phyloP scores from a whole-genome alignment of 1,284 basidiomycete genomes.

The Jaminaea rosea region DNA sequence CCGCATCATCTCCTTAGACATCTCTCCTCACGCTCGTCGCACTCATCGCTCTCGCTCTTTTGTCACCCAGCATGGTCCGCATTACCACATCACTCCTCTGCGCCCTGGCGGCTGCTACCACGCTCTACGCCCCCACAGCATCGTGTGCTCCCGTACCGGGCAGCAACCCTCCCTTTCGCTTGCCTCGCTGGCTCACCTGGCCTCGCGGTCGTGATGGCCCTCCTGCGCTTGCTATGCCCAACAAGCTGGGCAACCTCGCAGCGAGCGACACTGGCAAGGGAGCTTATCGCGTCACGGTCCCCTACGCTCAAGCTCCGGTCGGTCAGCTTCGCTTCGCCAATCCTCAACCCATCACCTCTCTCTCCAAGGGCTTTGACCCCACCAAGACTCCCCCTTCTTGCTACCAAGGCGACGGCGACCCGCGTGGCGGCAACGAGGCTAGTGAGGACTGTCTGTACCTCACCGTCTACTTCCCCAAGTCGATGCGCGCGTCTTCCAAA shows the following conservation, averaged over 20 bases:
- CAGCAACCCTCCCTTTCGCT: too few species aligned
- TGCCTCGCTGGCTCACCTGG: too few species aligned
- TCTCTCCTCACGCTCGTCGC: too few species aligned
- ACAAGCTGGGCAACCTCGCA: background rate
- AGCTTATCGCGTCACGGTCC: constrained; percentile 23
- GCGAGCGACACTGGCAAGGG: constrained; percentile 1
- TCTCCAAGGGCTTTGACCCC: constrained; percentile 13
- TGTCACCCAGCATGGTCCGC: too few species aligned
- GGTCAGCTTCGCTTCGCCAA: constrained; percentile 22
- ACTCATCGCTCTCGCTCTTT: too few species aligned
- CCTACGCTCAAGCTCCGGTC: constrained; percentile 25
- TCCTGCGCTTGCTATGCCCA: background rate
- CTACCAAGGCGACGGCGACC: constrained; percentile 2
- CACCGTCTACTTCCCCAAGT: constrained; percentile 11
- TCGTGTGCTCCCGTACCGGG: too few species aligned
- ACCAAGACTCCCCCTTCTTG: constrained; percentile 16
- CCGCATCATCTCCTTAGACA: background rate
- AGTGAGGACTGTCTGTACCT: constrained; percentile 34
- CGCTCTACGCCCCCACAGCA: too few species aligned
- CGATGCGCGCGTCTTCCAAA: background rate
- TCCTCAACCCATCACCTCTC: constrained; percentile 14
- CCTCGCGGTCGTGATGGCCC: too few species aligned
- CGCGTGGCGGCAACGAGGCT: constrained; percentile 5
- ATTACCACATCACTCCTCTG: too few species aligned
- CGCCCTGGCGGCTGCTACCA: too few species aligned